phyloP scores from a whole-genome alignment of 2,329 filamentous ascomycete species.

The Rosellinia necatrix region DNA sequence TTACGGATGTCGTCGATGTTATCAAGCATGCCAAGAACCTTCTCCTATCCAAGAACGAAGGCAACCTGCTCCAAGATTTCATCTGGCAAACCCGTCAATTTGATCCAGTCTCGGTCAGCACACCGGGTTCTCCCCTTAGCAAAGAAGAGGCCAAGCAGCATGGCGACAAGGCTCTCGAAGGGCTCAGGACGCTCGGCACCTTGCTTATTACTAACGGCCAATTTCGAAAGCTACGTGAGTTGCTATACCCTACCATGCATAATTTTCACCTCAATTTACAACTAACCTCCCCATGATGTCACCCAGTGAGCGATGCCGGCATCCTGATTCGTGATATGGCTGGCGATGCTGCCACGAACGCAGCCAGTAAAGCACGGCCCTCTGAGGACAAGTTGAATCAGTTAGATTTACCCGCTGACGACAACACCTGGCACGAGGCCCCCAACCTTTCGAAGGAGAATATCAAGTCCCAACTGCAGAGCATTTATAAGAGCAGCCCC shows the following conservation, averaged over 20 bases:
- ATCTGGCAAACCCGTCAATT: conserved; percentile 90
- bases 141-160: conserved; percentile 83
- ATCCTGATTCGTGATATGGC: conserved; percentile 87
- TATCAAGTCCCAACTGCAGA: conserved; percentile 70
- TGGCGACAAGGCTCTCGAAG: conserved; percentile 80
- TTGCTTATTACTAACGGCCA: conserved; percentile 94
- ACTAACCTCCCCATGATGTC: neutral
- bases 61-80: conserved; percentile 93
- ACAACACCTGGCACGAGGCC: conserved; percentile 92
- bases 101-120: conserved; percentile 62
- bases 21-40: conserved; percentile 81
- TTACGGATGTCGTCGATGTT: conserved; percentile 77
- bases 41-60: conserved; percentile 90
- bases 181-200: conserved; percentile 84
- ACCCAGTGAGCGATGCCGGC: conserved; percentile 72
- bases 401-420: conserved; percentile 82
- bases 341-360: conserved; percentile 83
- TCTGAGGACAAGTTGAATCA: conserved; percentile 75
- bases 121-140: conserved; percentile 69
- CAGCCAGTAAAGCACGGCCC: conserved; percentile 76
- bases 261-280: no score
- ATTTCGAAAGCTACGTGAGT: conserved; percentile 85
- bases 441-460: conserved; percentile 75
- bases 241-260: neutral
- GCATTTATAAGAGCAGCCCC: conserved; percentile 59